These are phyloP conservation scores for Spatholobus suberectus DNA, from an alignment of 306 rosid species.

Conservation along the genomic window DNA sequence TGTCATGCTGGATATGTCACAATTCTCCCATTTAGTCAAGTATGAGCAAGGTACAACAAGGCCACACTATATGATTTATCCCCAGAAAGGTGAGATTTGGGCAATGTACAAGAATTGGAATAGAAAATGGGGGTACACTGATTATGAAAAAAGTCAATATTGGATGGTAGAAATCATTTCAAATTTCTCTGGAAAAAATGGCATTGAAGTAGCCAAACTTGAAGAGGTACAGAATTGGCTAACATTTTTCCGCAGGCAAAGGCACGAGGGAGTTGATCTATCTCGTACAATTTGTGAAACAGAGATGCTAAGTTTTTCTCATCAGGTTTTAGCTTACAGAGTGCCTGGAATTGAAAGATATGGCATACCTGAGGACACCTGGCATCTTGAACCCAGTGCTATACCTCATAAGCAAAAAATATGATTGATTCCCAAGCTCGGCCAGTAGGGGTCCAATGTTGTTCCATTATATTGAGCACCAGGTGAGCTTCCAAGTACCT, in stretches of 20 bases:
- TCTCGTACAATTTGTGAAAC: background rate
- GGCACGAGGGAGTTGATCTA: background rate
- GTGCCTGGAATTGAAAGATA: conserved; percentile 32
- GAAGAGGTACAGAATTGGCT: conserved; percentile 17
- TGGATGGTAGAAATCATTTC: conserved; percentile 29
- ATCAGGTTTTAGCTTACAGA: conserved; percentile 24
- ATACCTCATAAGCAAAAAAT: background rate
- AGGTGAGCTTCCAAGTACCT: background rate
- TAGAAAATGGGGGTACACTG: background rate
- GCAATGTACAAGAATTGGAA: conserved; percentile 39
- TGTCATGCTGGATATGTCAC: background rate
- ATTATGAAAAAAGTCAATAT: conserved; percentile 16
- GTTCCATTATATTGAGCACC: background rate
- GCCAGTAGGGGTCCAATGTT: background rate
- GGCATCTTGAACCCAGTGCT: conserved; percentile 38
- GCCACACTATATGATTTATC: conserved; percentile 27
- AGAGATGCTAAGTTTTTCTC: conserved; percentile 28
- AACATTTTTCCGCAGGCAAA: conserved; percentile 32
- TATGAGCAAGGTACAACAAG: background rate
- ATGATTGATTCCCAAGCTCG: background rate
- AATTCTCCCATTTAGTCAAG: conserved; percentile 34
- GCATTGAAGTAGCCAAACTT: conserved; percentile 24
- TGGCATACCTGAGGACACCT: conserved; percentile 41
- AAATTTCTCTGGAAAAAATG: conserved; percentile 12
- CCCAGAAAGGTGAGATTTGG: conserved; percentile 37